Evolutionary conservation across 2,329 filamentous ascomycete genomes (phyloP), one percentile per base, ranked within the genome.

Genomic region (Nemania sp.): DNA sequence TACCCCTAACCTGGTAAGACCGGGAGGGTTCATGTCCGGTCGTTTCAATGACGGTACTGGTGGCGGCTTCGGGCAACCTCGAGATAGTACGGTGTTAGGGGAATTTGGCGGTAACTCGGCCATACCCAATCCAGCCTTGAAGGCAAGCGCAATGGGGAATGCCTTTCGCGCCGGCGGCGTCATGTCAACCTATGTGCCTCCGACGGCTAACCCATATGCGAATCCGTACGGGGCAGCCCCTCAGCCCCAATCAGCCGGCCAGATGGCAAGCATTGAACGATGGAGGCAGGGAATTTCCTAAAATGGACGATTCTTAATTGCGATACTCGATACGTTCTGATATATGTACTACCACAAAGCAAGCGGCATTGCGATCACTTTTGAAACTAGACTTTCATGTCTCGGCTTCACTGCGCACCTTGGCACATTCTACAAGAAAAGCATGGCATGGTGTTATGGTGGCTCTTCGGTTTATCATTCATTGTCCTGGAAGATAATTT

Each of bases 41-140:
- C 78, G 80, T n/a, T 88, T 85, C 73, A 88, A 89, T 71, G 85
- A 88, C 60, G 85, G 85, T 1, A 76, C 73, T 15, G 86, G 81
- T 5, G 86, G 86, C 2, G 75, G 75, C 3, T 49, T 72, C 13
- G 76, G 75, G 26, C 70, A 72, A 43, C 56, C 73, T 22, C 72
- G 77, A 29, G 66, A 73, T 10, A 76, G 62, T 54, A 73, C 67
- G 64, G 72, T 69, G 41, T 60, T 74, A 59, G 68, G 70, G 35
- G 68, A 64, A 8, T 71, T 70, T 29, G 52, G 57, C 18, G 45
- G 47, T 18, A 52, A 59, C 13, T 58, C 59, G 43, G 63, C 59
- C 22, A 41, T 73, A 51, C 55, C 70, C 13, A 72, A 67, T 53
- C 67, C 66, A 41, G 68, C 63, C 11, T 66, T 62, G 15, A 73